These are phyloP conservation scores for Phyllosticta capitalensis DNA, from an alignment of 2,329 filamentous ascomycete genomes.

Conservation along the genomic window DNA sequence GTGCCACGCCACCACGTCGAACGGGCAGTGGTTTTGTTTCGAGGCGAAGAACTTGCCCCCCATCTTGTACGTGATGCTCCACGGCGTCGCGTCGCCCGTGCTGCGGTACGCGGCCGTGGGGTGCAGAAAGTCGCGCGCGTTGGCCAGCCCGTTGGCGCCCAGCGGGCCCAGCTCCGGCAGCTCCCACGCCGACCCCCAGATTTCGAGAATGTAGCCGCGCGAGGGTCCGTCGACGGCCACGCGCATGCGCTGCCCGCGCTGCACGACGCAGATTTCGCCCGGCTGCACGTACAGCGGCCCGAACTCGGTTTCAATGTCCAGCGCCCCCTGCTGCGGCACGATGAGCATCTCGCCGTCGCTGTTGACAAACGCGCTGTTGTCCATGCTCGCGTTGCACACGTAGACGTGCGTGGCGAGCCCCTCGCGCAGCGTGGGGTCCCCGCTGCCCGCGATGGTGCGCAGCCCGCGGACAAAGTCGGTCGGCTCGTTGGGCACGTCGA, in stretches of 20 bases:
- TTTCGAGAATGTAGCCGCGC: slow-evolving; percentile 31
- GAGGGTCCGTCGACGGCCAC: slow-evolving; percentile 25
- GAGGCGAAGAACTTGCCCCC: slow-evolving; percentile 58
- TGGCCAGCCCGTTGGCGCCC: slow-evolving; percentile 32
- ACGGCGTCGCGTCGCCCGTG: slow-evolving; percentile 27
- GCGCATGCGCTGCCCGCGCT: slow-evolving; percentile 30
- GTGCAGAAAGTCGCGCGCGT: slow-evolving; percentile 56
- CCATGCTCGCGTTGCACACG: slow-evolving; percentile 28
- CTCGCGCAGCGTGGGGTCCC: slow-evolving; percentile 28
- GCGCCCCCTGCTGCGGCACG: slow-evolving; percentile 61
- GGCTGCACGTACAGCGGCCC: slow-evolving; percentile 66
- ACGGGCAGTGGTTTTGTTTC: slow-evolving; percentile 60
- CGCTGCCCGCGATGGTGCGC: slow-evolving; percentile 29
- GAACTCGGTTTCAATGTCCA: slow-evolving; percentile 71
- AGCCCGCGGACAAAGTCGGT: slow-evolving; percentile 25
- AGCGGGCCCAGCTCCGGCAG: slow-evolving; percentile 31
- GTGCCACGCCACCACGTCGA: slow-evolving; percentile 74
- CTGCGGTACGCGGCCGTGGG: slow-evolving; percentile 58
- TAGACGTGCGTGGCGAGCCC: slow-evolving; percentile 28
- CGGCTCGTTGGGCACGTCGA: slow-evolving; percentile 25
- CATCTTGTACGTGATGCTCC: slow-evolving; percentile 42
- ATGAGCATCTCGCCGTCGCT: slow-evolving; percentile 67
- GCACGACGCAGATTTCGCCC: slow-evolving; percentile 55
- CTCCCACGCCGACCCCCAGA: slow-evolving; percentile 33
- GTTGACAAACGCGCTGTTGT: slow-evolving; percentile 40